phyloP scores from a whole-genome alignment of 2,329 filamentous ascomycete genomes.

The Aspergillus sp. region DNA sequence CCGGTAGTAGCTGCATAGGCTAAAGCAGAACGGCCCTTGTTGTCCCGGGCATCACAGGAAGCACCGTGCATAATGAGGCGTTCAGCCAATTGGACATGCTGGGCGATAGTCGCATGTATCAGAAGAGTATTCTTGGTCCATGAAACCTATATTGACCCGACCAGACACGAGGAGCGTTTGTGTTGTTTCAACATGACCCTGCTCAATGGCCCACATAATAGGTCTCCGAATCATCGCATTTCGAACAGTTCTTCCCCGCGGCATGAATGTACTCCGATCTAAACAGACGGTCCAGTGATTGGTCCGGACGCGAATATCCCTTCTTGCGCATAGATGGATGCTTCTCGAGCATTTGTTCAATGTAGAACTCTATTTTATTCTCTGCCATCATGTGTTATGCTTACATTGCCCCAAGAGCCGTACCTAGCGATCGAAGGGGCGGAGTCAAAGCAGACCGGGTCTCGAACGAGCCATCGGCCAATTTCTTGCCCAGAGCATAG shows the following conservation, averaged over 20 bases:
- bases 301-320: background rate
- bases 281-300: background rate
- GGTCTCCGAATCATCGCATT: background rate
- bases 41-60: too few species aligned
- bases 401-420: background rate
- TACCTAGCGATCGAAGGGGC: background rate
- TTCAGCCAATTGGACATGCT: too few species aligned
- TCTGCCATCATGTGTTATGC: background rate
- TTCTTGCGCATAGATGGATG: background rate
- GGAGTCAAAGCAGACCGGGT: background rate
- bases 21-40: too few species aligned
- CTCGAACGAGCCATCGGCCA: background rate
- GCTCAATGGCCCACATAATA: too few species aligned
- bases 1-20: too few species aligned
- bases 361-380: background rate
- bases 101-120: too few species aligned
- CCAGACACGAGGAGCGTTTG: too few species aligned
- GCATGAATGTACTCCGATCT: background rate
- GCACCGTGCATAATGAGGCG: too few species aligned
- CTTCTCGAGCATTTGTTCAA: background rate
- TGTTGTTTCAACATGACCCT: too few species aligned
- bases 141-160: too few species aligned
- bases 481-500: background rate
- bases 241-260: background rate
- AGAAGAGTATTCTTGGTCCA: too few species aligned